Base-by-base conservation (phyloP, 2,329 filamentous ascomycete species). In the Harringtonia lauricola region DNA sequence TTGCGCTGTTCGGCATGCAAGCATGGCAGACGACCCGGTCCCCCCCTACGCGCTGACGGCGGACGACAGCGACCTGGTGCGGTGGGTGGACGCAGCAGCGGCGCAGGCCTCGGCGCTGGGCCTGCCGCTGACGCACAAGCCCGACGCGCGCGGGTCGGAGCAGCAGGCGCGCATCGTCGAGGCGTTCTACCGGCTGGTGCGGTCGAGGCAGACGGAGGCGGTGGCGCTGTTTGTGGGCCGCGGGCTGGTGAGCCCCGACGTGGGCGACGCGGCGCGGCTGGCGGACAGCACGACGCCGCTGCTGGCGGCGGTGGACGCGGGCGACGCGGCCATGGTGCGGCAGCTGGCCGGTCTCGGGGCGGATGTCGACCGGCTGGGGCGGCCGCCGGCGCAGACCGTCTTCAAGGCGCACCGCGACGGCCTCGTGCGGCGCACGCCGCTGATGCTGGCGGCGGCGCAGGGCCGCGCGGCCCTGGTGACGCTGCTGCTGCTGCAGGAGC, bases 381-480 rank as follows among this genome's bases (percentile, higher is more conserved):
- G 59, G 58, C 19, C 40, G 31, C 29, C 35, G 8, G 37, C 10
- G 21, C 8, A n/a, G n/a, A n/a, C n/a, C 22, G 2, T 14, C 6
- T 14, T 12, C 13, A 34, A 5, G 31, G 31, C 8, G 7, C 8
- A 8, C 2, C 5, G 33, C 1, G 39, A 55, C 51, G 60, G 56
- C 35, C 57, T 57, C 15, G 52, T 21, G 13, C 49, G 48, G 30
- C 60, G 68, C n/a, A 71, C 67, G 1, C 60, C 69, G 2, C 54
- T 72, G 8, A 64, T 67, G 59, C 51, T 63, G 1, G 69, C 68
- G 3, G 66, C 68, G 1, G 54, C 57, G 21, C 44, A 47, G 1
- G 68, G 68, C 2, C 58, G 63, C 10, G 48, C 69, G 4, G 56
- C 63, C 4, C 46, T 71, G 4, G 67, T 66, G 28, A 61, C n/a